phyloP scores from a whole-genome alignment of 2,329 filamentous ascomycete genomes.

The Lasiodiplodia hormozganensis region DNA sequence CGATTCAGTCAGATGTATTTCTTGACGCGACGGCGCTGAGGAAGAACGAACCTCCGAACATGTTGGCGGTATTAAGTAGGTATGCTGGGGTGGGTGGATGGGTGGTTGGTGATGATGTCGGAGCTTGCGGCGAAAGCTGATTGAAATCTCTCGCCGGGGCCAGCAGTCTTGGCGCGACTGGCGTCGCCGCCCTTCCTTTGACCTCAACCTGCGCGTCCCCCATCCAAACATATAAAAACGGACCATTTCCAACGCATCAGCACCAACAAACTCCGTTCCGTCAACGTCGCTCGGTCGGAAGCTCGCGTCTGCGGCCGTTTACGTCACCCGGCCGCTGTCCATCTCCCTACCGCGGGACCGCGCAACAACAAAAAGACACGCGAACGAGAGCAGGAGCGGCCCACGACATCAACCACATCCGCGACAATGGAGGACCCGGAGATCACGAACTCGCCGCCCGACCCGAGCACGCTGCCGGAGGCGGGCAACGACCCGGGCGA shows the following conservation, averaged over 20 bases:
- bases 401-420: not conserved
- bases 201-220: conserved; percentile 2
- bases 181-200: conserved; percentile 6
- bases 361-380: not conserved
- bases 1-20: not conserved
- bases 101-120: conserved; percentile 21
- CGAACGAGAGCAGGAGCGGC: not conserved
- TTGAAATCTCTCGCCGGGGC: conserved; percentile 20
- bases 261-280: not conserved
- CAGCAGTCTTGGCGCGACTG: conserved; percentile 10
- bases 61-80: conserved; percentile 44
- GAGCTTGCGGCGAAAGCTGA: conserved; percentile 27
- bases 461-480: conserved; percentile 52
- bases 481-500: conserved; percentile 56
- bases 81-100: not conserved
- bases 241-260: not conserved
- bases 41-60: conserved; percentile 66
- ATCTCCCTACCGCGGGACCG: not conserved
- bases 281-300: not conserved
- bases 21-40: not conserved
- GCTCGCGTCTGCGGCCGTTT: not conserved
- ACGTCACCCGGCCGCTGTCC: not conserved
- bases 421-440: conserved; percentile 35
- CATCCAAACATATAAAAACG: not conserved
- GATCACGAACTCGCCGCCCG: conserved; percentile 46